These are phyloP conservation scores for Coemansia interrupta DNA, from an alignment of 192 early-diverging fungal genomes.

Conservation along the genomic window DNA sequence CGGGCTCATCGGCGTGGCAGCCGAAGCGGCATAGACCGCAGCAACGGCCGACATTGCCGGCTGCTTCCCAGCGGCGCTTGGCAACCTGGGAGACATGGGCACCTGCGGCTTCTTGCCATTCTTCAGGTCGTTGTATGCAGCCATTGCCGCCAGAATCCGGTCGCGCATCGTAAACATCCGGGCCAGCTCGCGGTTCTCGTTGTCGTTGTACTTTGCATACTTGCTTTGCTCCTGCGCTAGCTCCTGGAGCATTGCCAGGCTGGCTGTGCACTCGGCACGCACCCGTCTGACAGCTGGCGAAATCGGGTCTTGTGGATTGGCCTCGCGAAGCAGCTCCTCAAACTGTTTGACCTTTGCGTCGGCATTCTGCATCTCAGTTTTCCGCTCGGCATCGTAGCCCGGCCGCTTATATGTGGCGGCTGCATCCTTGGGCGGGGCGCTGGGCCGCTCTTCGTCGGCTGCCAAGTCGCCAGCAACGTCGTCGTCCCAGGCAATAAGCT, in stretches of 20 bases:
- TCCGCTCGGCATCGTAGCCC: constrained; percentile 19
- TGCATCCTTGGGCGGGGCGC: constrained; percentile 11
- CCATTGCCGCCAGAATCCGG: constrained; percentile 19
- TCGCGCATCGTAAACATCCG: constrained; percentile 16
- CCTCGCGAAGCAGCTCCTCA: neutral
- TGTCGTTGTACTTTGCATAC: constrained; percentile 54
- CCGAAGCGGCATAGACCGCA: neutral
- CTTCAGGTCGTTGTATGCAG: constrained; percentile 32
- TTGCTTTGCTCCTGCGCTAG: constrained; percentile 48
- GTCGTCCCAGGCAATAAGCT: constrained; percentile 6
- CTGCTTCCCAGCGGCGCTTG: constrained; percentile 13
- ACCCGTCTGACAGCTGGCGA: constrained; percentile 2
- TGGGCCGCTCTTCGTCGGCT: neutral
- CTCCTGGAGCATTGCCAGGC: constrained; percentile 44
- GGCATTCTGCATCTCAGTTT: constrained; percentile 10
- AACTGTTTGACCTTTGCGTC: constrained; percentile 5
- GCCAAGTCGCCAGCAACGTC: neutral
- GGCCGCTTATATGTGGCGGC: constrained; percentile 5
- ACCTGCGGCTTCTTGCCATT: constrained; percentile 28
- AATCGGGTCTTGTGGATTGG: neutral
- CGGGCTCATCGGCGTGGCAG: constrained; percentile 10
- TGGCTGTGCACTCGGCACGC: constrained; percentile 18
- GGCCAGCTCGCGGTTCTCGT: constrained; percentile 56
- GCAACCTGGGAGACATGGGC: neutral
- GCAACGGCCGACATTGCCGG: constrained; percentile 31